Base-by-base conservation (phyloP, 768 basidiomycete species). In the Dendrothele bispora region DNA sequence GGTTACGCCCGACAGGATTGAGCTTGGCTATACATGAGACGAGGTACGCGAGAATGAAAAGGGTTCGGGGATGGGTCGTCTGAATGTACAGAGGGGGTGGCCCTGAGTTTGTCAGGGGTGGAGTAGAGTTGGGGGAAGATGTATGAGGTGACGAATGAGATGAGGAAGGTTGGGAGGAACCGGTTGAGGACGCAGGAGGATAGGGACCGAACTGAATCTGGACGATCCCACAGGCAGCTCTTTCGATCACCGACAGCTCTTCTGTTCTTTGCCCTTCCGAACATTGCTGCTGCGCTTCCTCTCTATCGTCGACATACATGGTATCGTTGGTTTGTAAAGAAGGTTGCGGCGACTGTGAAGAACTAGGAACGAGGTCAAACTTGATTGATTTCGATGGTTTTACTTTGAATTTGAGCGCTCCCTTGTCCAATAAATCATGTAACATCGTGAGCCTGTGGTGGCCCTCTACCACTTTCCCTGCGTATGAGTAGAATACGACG, bases 1-100 rank as follows among this genome's bases (percentile, higher is more conserved):
- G 88, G 44, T 80, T 84, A 21, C 86, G 73, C 32, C 88, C 90
- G 0, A 85, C 79, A 0, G 83, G 77, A 56, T 91, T 88, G 12
- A 86, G 78, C 55, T 88, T 88, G 0, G 84, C 78, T 1, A 79
- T 68, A 4, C 78, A 75, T 54, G 81, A 85, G 32, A 88, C 67
- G 4, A 90, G 76, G 60, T 84, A 90, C 0, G 80, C 82, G 4
- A 90, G 70, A 11, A 79, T 61, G 52, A 81, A 84, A 0, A 90
- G 55, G 2, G 84, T 63, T 4, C 83, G 77, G 0, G 88, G 87
- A 54, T 88, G 86, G 6, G 87, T 88, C 3, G 75, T 73, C 34
- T 79, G 79, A 5, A 89, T 57, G 37, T 68, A 62, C 0, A 89
- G 65, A 3, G 83, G 71, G n/a, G n/a, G n/a, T n/a, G n/a, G n/a